Conservation (phyloP, 192 early-diverging fungal species). For the Linderina pennispora region DNA sequence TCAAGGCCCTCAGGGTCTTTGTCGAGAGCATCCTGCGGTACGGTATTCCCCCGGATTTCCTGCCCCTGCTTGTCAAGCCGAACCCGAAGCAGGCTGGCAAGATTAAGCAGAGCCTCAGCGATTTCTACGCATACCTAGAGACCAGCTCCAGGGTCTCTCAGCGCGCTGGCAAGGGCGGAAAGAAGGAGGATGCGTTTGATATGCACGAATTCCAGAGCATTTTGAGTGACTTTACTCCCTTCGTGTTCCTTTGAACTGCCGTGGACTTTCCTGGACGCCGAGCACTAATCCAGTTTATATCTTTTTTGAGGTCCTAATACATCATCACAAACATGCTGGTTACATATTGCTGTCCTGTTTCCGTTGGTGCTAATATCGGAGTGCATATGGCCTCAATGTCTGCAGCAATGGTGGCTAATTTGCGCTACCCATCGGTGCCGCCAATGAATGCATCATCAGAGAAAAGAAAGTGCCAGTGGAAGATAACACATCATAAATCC, state of each 20-base stretch:
- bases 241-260: constrained; percentile 49
- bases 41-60: constrained; percentile 94
- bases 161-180: constrained; percentile 10
- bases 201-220: constrained; percentile 81
- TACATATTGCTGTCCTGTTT: too few relatives aligned
- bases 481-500: too few relatives aligned
- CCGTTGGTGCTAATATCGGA: too few relatives aligned
- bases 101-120: constrained; percentile 67
- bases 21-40: constrained; percentile 97
- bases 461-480: too few relatives aligned
- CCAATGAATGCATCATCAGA: too few relatives aligned
- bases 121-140: constrained; percentile 80
- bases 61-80: constrained; percentile 66
- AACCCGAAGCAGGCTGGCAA: constrained; percentile 77
- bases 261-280: constrained; percentile 23
- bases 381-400: too few relatives aligned
- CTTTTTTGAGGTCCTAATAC: too few relatives aligned
- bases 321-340: too few relatives aligned
- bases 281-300: neutral
- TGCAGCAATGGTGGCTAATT: too few relatives aligned
- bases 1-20: constrained; percentile 92
- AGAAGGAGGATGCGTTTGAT: constrained; percentile 54
- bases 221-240: constrained; percentile 85
- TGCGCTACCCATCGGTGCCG: too few relatives aligned
- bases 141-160: constrained; percentile 52